Evolutionary conservation across 306 rosid genomes (phyloP).

Genomic region (Castanea crenata): DNA sequence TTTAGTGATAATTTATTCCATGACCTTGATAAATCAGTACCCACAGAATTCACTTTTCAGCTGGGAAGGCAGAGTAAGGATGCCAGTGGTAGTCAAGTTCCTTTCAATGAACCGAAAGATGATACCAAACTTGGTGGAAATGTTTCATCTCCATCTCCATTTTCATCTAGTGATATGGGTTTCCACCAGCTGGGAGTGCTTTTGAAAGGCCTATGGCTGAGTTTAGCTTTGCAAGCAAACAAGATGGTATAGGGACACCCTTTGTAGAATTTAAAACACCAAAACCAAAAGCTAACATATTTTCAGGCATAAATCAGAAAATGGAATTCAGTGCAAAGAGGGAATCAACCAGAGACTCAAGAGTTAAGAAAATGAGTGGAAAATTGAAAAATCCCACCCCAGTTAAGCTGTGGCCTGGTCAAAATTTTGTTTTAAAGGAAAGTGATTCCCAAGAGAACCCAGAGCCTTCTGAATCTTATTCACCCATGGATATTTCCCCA

Average conservation of each 20-base stretch:
- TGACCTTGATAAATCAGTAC: slow-evolving; percentile 10
- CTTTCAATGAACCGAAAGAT: slow-evolving; percentile 22
- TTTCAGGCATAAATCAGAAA: slow-evolving; percentile 36
- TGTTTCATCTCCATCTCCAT: slow-evolving; percentile 33
- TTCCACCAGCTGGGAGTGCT: slow-evolving; percentile 37
- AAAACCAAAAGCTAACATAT: slow-evolving; percentile 28
- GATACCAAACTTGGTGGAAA: slow-evolving; percentile 24
- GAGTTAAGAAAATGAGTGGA: slow-evolving; percentile 49
- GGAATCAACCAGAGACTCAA: slow-evolving; percentile 43
- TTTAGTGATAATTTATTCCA: slow-evolving; percentile 2
- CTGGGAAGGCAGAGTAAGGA: not conserved
- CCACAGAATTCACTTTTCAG: slow-evolving; percentile 1
- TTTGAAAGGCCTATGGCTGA: slow-evolving; percentile 35
- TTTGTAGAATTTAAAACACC: slow-evolving; percentile 64
- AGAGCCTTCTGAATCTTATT: slow-evolving; percentile 54
- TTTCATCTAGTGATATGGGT: slow-evolving; percentile 14
- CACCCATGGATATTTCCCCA: slow-evolving; percentile 94
- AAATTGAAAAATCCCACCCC: slow-evolving; percentile 41
- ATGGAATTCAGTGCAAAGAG: slow-evolving; percentile 49
- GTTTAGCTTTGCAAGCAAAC: slow-evolving; percentile 52
- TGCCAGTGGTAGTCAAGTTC: slow-evolving; percentile 23
- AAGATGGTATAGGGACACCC: slow-evolving; percentile 34
- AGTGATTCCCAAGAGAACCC: slow-evolving; percentile 37
- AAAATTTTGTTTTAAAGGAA: slow-evolving; percentile 45
- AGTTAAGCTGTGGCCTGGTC: slow-evolving; percentile 43